Percentiles rank a stretch among this genome's conserved stretches.
These are phyloP conservation scores for Diplocarpon mali DNA, from an alignment of 2,329 filamentous ascomycete species.

Conservation along the genomic window DNA sequence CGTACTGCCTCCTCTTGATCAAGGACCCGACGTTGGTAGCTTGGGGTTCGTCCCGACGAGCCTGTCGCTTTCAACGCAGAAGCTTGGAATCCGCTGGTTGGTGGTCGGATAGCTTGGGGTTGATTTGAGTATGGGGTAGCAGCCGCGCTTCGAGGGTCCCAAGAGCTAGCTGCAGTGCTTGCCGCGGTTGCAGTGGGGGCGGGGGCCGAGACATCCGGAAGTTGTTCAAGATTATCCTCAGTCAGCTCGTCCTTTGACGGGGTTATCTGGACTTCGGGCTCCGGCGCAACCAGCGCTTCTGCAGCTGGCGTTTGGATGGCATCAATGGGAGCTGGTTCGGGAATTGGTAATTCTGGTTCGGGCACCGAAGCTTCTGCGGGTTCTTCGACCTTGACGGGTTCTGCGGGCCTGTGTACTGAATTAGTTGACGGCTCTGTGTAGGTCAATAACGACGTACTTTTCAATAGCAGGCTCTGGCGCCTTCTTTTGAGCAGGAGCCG, in stretches of 20 bases:
- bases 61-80: conserved; percentile 67
- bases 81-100: conserved; percentile 65
- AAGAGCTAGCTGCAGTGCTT: conserved; percentile 80
- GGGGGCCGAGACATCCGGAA: conserved; percentile 70
- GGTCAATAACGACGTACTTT: conserved; percentile 17
- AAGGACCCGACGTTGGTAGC: conserved; percentile 74
- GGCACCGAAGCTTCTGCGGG: conserved; percentile 35
- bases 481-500: conserved; percentile 40
- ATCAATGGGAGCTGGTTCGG: conserved; percentile 31
- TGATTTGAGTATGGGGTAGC: conserved; percentile 55
- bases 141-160: conserved; percentile 56
- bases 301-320: conserved; percentile 23
- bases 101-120: conserved; percentile 37
- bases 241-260: conserved; percentile 77
- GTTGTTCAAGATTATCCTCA: conserved; percentile 82
- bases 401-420: conserved; percentile 18
- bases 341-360: conserved; percentile 26
- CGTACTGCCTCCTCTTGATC: conserved; percentile 97
- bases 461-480: conserved; percentile 32
- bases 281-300: conserved; percentile 18
- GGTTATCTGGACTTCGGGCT: conserved; percentile 41
- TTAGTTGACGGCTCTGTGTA: conserved; percentile 16
- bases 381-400: conserved; percentile 33
- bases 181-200: conserved; percentile 72
- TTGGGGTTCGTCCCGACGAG: conserved; percentile 56